Base-by-base conservation (phyloP, 805 yeast species). In the Saccharomycopsis fibuligera region DNA sequence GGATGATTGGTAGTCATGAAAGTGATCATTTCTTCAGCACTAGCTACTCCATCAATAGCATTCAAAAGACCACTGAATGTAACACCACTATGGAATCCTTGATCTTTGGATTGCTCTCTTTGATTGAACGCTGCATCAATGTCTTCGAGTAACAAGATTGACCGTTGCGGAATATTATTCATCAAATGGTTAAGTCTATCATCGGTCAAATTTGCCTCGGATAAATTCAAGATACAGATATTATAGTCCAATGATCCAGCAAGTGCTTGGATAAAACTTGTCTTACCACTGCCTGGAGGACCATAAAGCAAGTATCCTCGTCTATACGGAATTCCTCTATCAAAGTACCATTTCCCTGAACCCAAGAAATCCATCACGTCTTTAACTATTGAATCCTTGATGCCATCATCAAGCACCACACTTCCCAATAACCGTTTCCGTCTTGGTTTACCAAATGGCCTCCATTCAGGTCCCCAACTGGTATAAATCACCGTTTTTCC, bases 1-100 rank as follows among this genome's bases (percentile, higher is more conserved):
- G 97, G 96, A 61, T 93, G 99, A 65, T 93, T 93, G 19, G 99
- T 91, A 19, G 99, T 93, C 99, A 93, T 93, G 65, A 93, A 93
- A 0, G 97, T 91, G 30, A 93, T 74, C 41, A 96, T 84, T 61
- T 93, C 98, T 61, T 93, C 99, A 1, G 97, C 96, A 25, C 96
- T 86, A 2, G 98, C 93, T 16, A 93, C 98, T 41, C 99, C 99
- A 64, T 93, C 99, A 42, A 93, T 70, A 0, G 99, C 96, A 62
- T 93, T 93, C 51, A 93, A 68, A 41, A 93, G 70, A 0, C 99
- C 99, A 49, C 96, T 86, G 60, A 93, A 93, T 2, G 99, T 93
- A 12, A 93, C 97, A 17, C 96, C 96, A 0, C 95, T 80, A 22
- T 74, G 72, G 62, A 72, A 90, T 0, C 96, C 96, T 56, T 78